Base-by-base conservation (phyloP, 345 rosid genomes). In the Chamaenerion angustifolium region DNA sequence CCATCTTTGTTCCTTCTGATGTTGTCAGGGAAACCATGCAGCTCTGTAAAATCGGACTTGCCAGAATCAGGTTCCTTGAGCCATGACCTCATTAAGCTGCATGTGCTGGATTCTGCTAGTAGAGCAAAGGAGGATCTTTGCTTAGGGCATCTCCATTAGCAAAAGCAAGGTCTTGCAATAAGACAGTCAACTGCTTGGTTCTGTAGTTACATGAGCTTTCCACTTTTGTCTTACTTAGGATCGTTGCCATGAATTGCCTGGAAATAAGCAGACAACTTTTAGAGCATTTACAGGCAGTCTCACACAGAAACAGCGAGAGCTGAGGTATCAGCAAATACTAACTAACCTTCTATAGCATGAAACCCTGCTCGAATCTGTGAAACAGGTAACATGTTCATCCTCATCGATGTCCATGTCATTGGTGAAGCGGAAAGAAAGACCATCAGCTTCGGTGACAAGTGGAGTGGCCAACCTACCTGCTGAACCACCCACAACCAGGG, bases 121-220 rank as follows among this genome's bases (percentile, higher is more conserved):
- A 80, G 64, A 54, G 80, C 49, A 56, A 75, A 83, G 15, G 77
- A 63, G 56, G 48, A 46, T 86, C 89, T 55, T 75, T 76, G 74
- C 86, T 80, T 55, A 86, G 52, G 2, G 89, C 78, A 8, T 78
- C 78, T 3, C 93, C 89, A 58, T 86, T 86, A 31, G 93, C 82
- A 53, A 86, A 73, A 23, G 86, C 77, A 23, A 87, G 63, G 57
- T 71, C 81, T 40, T 49, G 59, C 47, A 69, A 3, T 16, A 87
- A 49, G 14, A 83, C 82, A 1, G 68, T 63, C 15, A 74, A 74
- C 58, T 78, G 65, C 49, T 78, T 78, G 70, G 65, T 76, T 8
- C 76, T 59, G 50, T 78, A 87, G 62, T 76, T 80, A n/a, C n/a
- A n/a, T n/a, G n/a, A n/a, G n/a, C n/a, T 74, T 47, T 85, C 89